A percentile compares a stretch with the other conserved stretches of the same genome.
Evolutionary conservation across 192 early-diverging fungal species (phyloP).

Genomic region (Umbelopsis sp.): DNA sequence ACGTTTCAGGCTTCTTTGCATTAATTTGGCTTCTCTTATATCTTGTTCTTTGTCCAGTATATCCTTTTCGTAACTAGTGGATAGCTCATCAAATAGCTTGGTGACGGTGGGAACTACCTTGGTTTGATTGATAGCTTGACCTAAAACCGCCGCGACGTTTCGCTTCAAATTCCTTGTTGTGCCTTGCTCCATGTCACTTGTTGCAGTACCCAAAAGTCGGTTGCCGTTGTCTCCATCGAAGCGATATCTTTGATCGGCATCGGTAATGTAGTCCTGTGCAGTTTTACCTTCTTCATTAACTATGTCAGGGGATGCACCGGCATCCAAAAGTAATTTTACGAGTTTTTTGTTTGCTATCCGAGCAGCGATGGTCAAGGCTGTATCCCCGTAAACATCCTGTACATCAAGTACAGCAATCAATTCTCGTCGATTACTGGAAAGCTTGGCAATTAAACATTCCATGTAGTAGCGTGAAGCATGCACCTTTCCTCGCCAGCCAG

Average conservation of each 20-base stretch:
- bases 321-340: slow-evolving; percentile 57
- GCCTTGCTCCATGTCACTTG: background rate
- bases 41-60: slow-evolving; percentile 46
- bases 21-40: slow-evolving; percentile 38
- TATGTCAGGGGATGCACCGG: slow-evolving; percentile 66
- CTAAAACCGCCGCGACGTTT: background rate
- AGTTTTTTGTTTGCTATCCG: slow-evolving; percentile 63
- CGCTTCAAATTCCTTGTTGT: background rate
- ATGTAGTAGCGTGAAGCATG: slow-evolving; percentile 86
- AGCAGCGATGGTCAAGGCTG: slow-evolving; percentile 67
- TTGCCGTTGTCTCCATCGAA: background rate
- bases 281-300: slow-evolving; percentile 68
- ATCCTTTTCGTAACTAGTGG: slow-evolving; percentile 49
- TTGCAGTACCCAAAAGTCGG: background rate
- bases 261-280: slow-evolving; percentile 63
- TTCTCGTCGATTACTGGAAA: slow-evolving; percentile 72
- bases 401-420: slow-evolving; percentile 78
- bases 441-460: slow-evolving; percentile 78
- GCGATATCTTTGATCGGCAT: slow-evolving; percentile 26
- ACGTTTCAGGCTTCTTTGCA: slow-evolving; percentile 33
- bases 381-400: slow-evolving; percentile 84
- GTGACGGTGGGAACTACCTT: slow-evolving; percentile 36
- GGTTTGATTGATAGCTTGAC: slow-evolving; percentile 14
- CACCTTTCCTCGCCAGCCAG: slow-evolving; percentile 70
- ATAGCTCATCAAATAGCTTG: slow-evolving; percentile 47